phyloP scores from a whole-genome alignment of 1,284 basidiomycete genomes.

The Fistulina hepatica region DNA sequence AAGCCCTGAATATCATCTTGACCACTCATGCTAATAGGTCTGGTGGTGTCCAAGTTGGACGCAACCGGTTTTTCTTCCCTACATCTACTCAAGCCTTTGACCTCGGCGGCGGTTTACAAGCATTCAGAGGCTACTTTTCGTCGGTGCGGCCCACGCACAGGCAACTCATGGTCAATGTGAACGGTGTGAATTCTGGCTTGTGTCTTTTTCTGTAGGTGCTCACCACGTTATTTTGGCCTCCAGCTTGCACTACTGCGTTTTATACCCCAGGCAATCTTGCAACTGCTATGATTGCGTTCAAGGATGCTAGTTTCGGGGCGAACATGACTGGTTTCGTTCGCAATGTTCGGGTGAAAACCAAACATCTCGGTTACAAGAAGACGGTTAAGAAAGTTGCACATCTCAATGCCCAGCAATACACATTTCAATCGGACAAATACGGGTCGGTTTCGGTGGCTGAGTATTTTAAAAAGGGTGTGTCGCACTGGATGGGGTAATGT shows the following conservation, averaged over 20 bases:
- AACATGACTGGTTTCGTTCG: constrained; percentile 41
- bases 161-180: constrained; percentile 71
- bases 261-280: constrained; percentile 56
- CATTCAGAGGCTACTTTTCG: constrained; percentile 64
- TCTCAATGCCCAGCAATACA: constrained; percentile 37
- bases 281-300: constrained; percentile 42
- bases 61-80: constrained; percentile 68
- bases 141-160: constrained; percentile 63
- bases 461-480: constrained; percentile 52
- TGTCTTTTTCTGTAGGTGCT: constrained; percentile 3
- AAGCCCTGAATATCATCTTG: constrained; percentile 63
- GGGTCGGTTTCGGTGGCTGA: constrained; percentile 45
- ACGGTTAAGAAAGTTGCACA: constrained; percentile 42
- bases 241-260: constrained; percentile 66
- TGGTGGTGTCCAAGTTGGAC: constrained; percentile 60
- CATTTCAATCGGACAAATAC: constrained; percentile 43
- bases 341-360: constrained; percentile 47
- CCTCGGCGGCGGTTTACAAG: constrained; percentile 56
- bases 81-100: constrained; percentile 27
- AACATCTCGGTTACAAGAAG: constrained; percentile 49
- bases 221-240: not conserved
- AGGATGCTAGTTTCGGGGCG: constrained; percentile 38
- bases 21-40: constrained; percentile 49
- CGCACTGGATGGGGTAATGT: too few relatives aligned
- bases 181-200: constrained; percentile 28